A percentile compares a stretch with the other conserved stretches of the same genome.
These are phyloP conservation scores for Penicillium digitatum DNA, from an alignment of 2,329 filamentous ascomycete species.

Conservation along the genomic window DNA sequence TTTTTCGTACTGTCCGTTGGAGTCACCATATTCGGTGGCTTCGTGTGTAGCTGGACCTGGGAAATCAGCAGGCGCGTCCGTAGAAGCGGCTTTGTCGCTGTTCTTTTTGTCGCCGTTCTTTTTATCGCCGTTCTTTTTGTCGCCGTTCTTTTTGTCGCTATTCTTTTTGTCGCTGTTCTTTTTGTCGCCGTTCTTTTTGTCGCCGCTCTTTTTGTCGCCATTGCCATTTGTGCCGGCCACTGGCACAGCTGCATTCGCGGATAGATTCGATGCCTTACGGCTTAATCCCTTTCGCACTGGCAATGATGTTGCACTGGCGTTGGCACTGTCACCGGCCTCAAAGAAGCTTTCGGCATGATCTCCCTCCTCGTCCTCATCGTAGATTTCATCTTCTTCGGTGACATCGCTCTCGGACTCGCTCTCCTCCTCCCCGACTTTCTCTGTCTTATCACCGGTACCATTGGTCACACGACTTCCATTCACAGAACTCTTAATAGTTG, in stretches of 20 bases:
- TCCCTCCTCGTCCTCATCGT: conserved; percentile 50
- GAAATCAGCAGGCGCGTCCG: conserved; percentile 56
- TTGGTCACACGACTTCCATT: conserved; percentile 83
- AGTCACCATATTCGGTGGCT: conserved; percentile 81
- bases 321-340: conserved; percentile 53
- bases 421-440: conserved; percentile 63
- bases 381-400: conserved; percentile 65
- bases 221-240: conserved; percentile 36
- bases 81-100: conserved; percentile 47
- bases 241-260: conserved; percentile 31
- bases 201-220: conserved; percentile 44
- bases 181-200: too few species aligned
- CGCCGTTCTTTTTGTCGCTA: conserved; percentile 52
- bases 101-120: conserved; percentile 43
- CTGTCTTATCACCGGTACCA: conserved; percentile 82
- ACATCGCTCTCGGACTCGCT: conserved; percentile 73
- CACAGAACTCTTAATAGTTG: conserved; percentile 81
- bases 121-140: conserved; percentile 55
- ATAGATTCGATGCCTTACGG: conserved; percentile 66
- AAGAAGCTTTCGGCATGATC: conserved; percentile 59
- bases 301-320: conserved; percentile 50
- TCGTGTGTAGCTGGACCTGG: conserved; percentile 78
- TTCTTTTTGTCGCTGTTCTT: conserved; percentile 54
- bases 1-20: conserved; percentile 75
- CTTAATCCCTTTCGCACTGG: conserved; percentile 51